These are phyloP conservation scores for Colletotrichum abscissum DNA, from an alignment of 2,329 filamentous ascomycete genomes.

Conservation along the genomic window DNA sequence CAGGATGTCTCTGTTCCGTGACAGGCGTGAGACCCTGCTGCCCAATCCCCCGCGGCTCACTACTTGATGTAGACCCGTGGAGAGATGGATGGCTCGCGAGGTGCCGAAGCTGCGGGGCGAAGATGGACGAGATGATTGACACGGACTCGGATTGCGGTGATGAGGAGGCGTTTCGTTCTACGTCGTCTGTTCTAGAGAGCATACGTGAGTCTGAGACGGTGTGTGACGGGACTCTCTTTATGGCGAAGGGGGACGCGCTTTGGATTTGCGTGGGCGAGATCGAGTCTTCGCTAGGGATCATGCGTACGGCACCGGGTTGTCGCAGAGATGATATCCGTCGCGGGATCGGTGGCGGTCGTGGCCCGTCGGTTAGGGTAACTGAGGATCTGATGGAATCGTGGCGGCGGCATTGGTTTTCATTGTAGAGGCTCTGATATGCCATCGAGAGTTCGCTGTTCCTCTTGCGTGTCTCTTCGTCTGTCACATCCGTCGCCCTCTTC, in stretches of 20 bases:
- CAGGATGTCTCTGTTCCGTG: conserved; percentile 27
- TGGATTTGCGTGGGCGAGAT: not conserved
- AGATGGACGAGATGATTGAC: conserved; percentile 31
- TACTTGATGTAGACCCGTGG: not conserved
- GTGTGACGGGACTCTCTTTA: not conserved
- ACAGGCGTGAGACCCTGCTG: conserved; percentile 4
- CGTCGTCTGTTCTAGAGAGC: not conserved
- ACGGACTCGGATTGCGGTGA: conserved; percentile 22
- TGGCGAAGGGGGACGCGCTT: not conserved
- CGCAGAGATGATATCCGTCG: not conserved
- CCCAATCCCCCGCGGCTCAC: not conserved
- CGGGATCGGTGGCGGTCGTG: not conserved
- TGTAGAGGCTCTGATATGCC: conserved; percentile 2
- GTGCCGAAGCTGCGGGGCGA: conserved; percentile 26
- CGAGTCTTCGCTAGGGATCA: not conserved
- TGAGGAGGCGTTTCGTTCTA: not conserved
- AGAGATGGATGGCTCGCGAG: conserved; percentile 26
- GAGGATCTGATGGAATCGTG: conserved; percentile 7
- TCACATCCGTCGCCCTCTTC: not conserved
- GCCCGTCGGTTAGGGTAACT: not conserved
- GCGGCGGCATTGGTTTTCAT: conserved; percentile 15
- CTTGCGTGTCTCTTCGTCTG: not conserved
- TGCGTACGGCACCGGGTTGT: not conserved
- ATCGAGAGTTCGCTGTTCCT: not conserved
- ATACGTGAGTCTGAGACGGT: conserved; percentile 6